Evolutionary conservation across 2,329 filamentous ascomycete genomes (phyloP).

Genomic region (Dactylella cylindrospora): DNA sequence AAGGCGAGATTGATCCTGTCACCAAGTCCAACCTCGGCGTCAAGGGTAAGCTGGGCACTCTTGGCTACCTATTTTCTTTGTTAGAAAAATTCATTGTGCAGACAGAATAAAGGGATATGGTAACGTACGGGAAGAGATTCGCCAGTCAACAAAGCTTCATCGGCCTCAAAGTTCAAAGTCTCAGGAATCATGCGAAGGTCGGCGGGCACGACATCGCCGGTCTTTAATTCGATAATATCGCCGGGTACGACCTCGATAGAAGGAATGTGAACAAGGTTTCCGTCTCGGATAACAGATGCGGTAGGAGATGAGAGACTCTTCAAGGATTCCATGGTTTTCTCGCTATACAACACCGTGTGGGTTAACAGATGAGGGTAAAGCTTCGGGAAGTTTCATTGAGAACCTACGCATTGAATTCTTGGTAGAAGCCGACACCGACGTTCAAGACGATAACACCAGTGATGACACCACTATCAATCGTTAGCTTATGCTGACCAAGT

Average conservation of each 20-base stretch:
- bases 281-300: conserved; percentile 59
- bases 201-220: conserved; percentile 56
- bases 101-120: not conserved
- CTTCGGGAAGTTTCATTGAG: not conserved
- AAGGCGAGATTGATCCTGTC: conserved; percentile 65
- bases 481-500: conserved; percentile 4
- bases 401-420: conserved; percentile 54
- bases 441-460: conserved; percentile 62
- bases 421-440: conserved; percentile 61
- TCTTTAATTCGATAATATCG: conserved; percentile 61
- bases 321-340: conserved; percentile 60
- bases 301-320: conserved; percentile 58
- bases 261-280: conserved; percentile 56
- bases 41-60: conserved; percentile 57
- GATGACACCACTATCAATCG: conserved; percentile 56
- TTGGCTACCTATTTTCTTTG: conserved; percentile 60
- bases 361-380: conserved; percentile 32
- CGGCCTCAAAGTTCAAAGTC: conserved; percentile 60
- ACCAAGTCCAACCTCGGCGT: conserved; percentile 59
- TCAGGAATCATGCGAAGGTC: conserved; percentile 58
- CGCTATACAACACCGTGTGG: conserved; percentile 51
- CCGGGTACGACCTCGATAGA: conserved; percentile 60
- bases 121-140: conserved; percentile 62
- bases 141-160: conserved; percentile 65
- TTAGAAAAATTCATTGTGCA: conserved; percentile 53